Percentiles rank a stretch among this genome's conserved stretches.
Evolutionary conservation across 2,329 filamentous ascomycete species (phyloP).

Genomic region (Cladosporium sp.): DNA sequence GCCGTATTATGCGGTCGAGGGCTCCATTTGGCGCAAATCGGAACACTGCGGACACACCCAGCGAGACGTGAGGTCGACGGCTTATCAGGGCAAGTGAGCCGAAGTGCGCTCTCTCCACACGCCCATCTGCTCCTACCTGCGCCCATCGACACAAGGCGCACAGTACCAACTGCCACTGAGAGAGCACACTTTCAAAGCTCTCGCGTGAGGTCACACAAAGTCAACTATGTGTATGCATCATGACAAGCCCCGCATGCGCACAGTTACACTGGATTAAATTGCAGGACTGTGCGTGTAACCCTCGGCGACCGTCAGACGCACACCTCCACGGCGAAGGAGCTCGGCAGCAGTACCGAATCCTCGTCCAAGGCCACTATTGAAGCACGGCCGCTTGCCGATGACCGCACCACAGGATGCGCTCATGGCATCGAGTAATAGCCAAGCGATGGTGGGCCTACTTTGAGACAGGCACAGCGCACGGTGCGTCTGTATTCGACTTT

Average conservation of each 20-base stretch:
- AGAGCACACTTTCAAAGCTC: neutral
- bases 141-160: too few relatives aligned
- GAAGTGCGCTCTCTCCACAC: too few relatives aligned
- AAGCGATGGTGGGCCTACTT: neutral
- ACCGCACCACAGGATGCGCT: neutral
- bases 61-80: too few relatives aligned
- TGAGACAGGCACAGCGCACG: neutral
- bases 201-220: neutral
- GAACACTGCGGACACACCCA: too few relatives aligned
- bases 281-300: conserved; percentile 1
- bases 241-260: neutral
- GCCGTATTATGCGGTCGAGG: too few relatives aligned
- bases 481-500: neutral
- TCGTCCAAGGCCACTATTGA: too few relatives aligned
- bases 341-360: too few relatives aligned
- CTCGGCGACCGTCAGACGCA: neutral
- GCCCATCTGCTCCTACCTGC: too few relatives aligned
- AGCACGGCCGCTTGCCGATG: neutral
- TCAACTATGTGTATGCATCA: neutral
- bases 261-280: neutral
- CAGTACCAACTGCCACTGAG: too few relatives aligned
- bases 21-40: too few relatives aligned
- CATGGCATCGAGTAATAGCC: neutral
- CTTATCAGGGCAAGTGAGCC: too few relatives aligned
- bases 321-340: too few relatives aligned